Evolutionary conservation across 73 alveolate genomes (phyloP).

Genomic region (Vitrella brassicaformis): DNA sequence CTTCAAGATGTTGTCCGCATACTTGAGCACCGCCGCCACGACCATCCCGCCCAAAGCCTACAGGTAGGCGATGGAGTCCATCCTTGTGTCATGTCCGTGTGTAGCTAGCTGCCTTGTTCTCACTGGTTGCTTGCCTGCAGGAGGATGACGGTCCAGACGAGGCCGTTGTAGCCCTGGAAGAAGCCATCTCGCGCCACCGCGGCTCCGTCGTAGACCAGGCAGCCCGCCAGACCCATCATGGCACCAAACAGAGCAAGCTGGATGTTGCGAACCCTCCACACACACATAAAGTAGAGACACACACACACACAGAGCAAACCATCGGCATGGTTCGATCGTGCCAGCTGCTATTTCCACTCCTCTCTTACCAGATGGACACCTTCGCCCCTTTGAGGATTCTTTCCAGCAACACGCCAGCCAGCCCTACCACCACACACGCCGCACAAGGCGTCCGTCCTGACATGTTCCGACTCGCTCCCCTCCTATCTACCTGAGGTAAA

Average conservation of each 20-base stretch:
- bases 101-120: no score
- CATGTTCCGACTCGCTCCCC: background rate
- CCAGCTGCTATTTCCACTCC: no score
- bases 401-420: constrained; percentile 30
- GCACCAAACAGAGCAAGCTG: constrained; percentile 33
- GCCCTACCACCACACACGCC: no score
- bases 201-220: constrained; percentile 5
- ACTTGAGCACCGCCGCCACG: constrained; percentile 36
- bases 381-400: constrained; percentile 27
- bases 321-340: no score
- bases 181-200: background rate
- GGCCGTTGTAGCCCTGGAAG: constrained; percentile 7
- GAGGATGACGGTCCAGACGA: constrained; percentile 29
- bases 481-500: constrained; percentile 8
- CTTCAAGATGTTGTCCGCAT: constrained; percentile 38
- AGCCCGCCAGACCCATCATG: constrained; percentile 10
- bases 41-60: constrained; percentile 33
- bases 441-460: background rate
- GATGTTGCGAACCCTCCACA: constrained; percentile 14
- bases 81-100: no score
- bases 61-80: background rate
- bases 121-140: no score
- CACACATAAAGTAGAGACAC: no score
- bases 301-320: no score
- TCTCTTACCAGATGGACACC: constrained; percentile 33